phyloP scores from a whole-genome alignment of 1,284 basidiomycete species.

The Ceratobasidium sp. region DNA sequence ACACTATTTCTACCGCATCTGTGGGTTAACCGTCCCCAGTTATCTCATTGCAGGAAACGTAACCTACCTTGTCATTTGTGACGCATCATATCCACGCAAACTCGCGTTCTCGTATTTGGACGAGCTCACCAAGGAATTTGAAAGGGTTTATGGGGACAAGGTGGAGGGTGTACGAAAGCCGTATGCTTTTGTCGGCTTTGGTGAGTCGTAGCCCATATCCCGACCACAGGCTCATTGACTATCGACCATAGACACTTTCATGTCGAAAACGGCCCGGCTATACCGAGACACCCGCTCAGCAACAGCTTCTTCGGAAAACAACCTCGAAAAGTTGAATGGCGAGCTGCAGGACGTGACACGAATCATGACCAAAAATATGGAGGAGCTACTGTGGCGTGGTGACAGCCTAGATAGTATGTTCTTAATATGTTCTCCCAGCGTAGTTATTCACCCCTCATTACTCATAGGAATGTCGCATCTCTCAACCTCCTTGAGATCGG shows the following conservation, averaged over 20 bases:
- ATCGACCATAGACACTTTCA: slow-evolving; percentile 81
- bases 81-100: slow-evolving; percentile 96
- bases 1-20: background rate
- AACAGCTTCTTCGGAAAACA: slow-evolving; percentile 59
- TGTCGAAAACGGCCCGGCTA: slow-evolving; percentile 94
- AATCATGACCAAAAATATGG: slow-evolving; percentile 99
- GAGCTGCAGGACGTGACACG: slow-evolving; percentile 96
- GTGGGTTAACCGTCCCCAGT: slow-evolving; percentile 56
- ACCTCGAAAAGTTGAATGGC: slow-evolving; percentile 88
- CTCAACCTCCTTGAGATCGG: slow-evolving; percentile 94
- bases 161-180: slow-evolving; percentile 85
- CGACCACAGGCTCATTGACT: background rate
- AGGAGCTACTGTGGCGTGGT: slow-evolving; percentile 96
- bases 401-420: slow-evolving; percentile 89
- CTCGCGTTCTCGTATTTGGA: slow-evolving; percentile 97
- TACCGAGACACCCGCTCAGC: slow-evolving; percentile 92
- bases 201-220: slow-evolving; percentile 56
- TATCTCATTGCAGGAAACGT: slow-evolving; percentile 94
- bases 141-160: slow-evolving; percentile 85
- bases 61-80: slow-evolving; percentile 92
- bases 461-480: slow-evolving; percentile 90
- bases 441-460: slow-evolving; percentile 1
- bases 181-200: slow-evolving; percentile 95
- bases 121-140: slow-evolving; percentile 95
- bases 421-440: slow-evolving; percentile 11